Percentiles rank a stretch among this genome's conserved stretches.
These are phyloP conservation scores for Ormosia emarginata DNA, from an alignment of 306 rosid genomes.

Conservation along the genomic window DNA sequence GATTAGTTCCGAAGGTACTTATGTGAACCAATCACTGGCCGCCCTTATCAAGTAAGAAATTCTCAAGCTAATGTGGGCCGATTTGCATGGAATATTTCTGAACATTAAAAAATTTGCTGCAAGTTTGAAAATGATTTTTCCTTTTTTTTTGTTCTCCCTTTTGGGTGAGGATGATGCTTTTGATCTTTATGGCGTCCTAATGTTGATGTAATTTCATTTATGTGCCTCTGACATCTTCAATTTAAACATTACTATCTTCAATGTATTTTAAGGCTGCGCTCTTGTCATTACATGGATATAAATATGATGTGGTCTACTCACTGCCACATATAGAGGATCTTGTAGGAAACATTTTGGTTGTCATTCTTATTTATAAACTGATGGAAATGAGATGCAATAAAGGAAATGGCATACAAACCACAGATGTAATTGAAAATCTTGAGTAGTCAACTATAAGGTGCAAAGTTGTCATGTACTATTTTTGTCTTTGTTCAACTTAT, in stretches of 20 bases:
- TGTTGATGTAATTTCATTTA: background rate
- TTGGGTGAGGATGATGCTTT: background rate
- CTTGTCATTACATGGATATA: background rate
- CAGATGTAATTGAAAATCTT: background rate
- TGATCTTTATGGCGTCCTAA: too few species aligned
- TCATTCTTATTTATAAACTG: background rate
- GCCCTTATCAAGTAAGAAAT: conserved; percentile 76
- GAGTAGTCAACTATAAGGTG: background rate
- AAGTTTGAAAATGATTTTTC: background rate
- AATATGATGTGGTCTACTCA: background rate
- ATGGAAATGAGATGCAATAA: background rate
- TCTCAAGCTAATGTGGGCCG: background rate
- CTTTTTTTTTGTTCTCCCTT: background rate
- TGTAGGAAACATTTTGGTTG: background rate
- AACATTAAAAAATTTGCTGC: background rate
- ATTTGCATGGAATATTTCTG: conserved; percentile 4
- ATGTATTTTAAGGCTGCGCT: background rate
- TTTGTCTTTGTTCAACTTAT: background rate
- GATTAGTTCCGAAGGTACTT: conserved; percentile 57
- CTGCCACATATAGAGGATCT: background rate
- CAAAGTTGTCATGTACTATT: conserved; percentile 3
- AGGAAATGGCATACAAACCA: conserved; percentile 2
- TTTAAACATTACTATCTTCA: conserved; percentile 3
- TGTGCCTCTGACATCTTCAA: background rate
- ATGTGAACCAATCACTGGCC: conserved; percentile 84